Percentiles rank a stretch among this genome's conserved stretches.
Conservation (phyloP, 768 basidiomycete genomes). For the Rhizopogon roseolus region DNA sequence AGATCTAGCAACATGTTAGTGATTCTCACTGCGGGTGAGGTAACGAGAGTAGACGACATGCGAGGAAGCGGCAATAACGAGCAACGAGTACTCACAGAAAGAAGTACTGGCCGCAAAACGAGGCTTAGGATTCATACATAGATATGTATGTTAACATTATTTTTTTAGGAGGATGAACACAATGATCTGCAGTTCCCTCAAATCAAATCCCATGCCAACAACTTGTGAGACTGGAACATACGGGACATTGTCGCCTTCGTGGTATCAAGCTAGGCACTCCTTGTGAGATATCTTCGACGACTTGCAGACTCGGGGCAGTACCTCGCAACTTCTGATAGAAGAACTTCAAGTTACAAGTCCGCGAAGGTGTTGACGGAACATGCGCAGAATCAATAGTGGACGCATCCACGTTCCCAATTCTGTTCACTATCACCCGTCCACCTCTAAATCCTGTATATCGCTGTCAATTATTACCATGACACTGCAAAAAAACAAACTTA, state of each 20-base stretch:
- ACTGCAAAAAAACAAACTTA: neutral
- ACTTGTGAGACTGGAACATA: neutral
- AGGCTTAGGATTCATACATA: neutral
- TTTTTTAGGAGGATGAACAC: neutral
- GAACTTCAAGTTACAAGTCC: neutral
- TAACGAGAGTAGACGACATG: neutral
- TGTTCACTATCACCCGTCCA: neutral
- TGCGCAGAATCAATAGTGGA: no score
- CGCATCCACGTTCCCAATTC: neutral
- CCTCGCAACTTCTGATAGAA: neutral
- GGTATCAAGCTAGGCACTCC: neutral
- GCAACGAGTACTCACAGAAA: neutral
- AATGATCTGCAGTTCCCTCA: neutral
- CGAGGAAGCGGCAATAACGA: neutral
- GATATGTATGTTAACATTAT: neutral
- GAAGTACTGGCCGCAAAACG: neutral
- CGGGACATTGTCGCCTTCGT: neutral
- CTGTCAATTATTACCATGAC: neutral
- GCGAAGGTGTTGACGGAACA: neutral
- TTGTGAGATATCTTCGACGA: neutral
- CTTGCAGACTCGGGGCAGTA: neutral
- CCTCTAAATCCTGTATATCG: constrained; percentile 1
- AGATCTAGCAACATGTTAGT: neutral
- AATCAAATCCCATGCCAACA: neutral
- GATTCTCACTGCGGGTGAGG: neutral